These are phyloP conservation scores for Salinomyces thailandicus DNA, from an alignment of 2,329 filamentous ascomycete species.

Conservation along the genomic window DNA sequence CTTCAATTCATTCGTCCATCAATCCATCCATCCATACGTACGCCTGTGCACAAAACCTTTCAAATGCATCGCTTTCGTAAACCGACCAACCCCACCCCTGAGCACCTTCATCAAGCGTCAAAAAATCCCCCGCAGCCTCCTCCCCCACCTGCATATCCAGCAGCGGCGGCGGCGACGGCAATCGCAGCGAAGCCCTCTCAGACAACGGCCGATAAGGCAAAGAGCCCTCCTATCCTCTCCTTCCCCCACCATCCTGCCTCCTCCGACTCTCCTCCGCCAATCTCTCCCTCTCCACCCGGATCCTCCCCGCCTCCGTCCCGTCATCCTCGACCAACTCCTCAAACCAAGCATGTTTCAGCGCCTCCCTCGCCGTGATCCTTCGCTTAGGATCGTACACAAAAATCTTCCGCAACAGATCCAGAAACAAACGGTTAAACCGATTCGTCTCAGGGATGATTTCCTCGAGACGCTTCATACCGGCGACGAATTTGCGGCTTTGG, in stretches of 20 bases:
- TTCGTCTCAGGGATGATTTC: conserved; percentile 50
- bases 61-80: too few species aligned
- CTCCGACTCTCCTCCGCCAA: conserved; percentile 10
- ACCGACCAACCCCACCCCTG: too few species aligned
- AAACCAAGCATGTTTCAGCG: conserved; percentile 57
- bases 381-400: conserved; percentile 58
- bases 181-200: too few species aligned
- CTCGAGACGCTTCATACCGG: conserved; percentile 53
- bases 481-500: conserved; percentile 55
- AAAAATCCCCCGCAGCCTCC: too few species aligned
- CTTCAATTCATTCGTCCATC: too few species aligned
- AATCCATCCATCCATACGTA: too few species aligned
- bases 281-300: conserved; percentile 28
- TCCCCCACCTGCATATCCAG: too few species aligned
- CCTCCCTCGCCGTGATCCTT: conserved; percentile 54
- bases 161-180: too few species aligned
- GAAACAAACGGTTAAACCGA: conserved; percentile 52
- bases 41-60: too few species aligned
- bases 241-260: background rate
- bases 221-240: too few species aligned
- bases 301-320: conserved; percentile 53
- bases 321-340: conserved; percentile 54
- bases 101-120: too few species aligned
- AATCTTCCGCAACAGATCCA: conserved; percentile 52
- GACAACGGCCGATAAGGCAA: too few species aligned